These are phyloP conservation scores for Nicotiana benthamiana DNA, from an alignment of 257 asterid genomes.

Conservation along the genomic window DNA sequence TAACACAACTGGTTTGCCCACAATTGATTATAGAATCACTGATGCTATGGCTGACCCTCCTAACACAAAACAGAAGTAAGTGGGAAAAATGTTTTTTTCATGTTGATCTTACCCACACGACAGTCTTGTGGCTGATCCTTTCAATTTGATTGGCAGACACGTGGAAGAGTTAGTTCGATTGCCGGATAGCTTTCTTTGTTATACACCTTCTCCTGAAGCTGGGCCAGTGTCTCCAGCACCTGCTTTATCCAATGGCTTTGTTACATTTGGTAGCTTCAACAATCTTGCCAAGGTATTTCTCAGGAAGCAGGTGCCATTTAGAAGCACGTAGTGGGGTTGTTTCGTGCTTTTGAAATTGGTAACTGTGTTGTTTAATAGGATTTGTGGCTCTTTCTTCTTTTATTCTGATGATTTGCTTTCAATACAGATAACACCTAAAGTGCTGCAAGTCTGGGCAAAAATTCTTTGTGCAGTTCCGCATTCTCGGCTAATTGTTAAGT, in stretches of 20 bases:
- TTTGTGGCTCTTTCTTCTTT: conserved; percentile 5
- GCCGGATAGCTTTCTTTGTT: conserved; percentile 89
- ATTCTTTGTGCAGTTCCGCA: conserved; percentile 89
- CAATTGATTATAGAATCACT: conserved; percentile 89
- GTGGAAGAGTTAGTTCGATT: conserved; percentile 87
- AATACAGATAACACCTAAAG: conserved; percentile 85
- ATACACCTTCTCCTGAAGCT: conserved; percentile 97
- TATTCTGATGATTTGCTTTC: not conserved
- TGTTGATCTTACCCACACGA: not conserved
- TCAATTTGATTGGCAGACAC: conserved; percentile 56
- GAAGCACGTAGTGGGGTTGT: not conserved
- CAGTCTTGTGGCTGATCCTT: not conserved
- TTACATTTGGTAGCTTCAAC: conserved; percentile 98
- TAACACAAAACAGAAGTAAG: conserved; percentile 72
- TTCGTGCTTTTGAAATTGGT: not conserved
- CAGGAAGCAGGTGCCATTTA: not conserved
- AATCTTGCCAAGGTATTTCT: conserved; percentile 90
- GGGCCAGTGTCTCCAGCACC: conserved; percentile 86
- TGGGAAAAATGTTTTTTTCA: not conserved
- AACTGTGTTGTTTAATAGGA: not conserved
- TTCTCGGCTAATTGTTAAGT: conserved; percentile 90
- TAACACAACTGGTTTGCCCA: conserved; percentile 94
- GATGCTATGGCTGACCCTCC: conserved; percentile 86
- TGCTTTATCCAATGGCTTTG: conserved; percentile 80
- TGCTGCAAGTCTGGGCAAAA: conserved; percentile 96